Evolutionary conservation across 179 eudicot species (phyloP).

Genomic region (Camellia oleifera): DNA sequence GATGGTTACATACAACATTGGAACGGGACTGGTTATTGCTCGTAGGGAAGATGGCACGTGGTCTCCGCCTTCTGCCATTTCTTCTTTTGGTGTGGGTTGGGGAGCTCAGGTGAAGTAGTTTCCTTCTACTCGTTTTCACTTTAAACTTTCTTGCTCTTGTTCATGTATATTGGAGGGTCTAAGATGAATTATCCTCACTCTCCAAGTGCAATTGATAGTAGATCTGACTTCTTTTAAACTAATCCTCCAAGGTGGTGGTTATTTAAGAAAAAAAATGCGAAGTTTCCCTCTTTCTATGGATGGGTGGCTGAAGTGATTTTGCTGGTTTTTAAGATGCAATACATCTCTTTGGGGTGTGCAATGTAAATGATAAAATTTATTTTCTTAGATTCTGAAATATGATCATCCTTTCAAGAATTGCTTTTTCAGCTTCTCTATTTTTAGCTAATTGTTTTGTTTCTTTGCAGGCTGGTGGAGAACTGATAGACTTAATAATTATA

Average conservation of each 20-base stretch:
- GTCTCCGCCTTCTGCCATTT: slow-evolving; percentile 97
- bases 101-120: slow-evolving; percentile 74
- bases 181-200: background rate
- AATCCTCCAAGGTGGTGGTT: background rate
- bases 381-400: background rate
- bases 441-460: background rate
- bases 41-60: slow-evolving; percentile 87
- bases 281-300: background rate
- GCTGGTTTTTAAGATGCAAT: background rate
- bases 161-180: background rate
- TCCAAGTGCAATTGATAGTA: background rate
- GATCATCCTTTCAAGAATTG: background rate
- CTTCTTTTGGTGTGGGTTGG: slow-evolving; percentile 94
- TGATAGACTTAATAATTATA: slow-evolving; percentile 74
- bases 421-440: background rate
- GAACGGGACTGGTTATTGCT: slow-evolving; percentile 89
- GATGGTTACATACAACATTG: slow-evolving; percentile 83
- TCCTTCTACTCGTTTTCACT: background rate
- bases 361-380: background rate
- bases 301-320: background rate
- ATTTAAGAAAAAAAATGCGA: background rate
- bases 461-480: slow-evolving; percentile 87
- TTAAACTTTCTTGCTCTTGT: background rate
- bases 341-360: background rate
- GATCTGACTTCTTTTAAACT: background rate